phyloP scores from a whole-genome alignment of 2,329 filamentous ascomycete genomes.

The Knufia petricola region DNA sequence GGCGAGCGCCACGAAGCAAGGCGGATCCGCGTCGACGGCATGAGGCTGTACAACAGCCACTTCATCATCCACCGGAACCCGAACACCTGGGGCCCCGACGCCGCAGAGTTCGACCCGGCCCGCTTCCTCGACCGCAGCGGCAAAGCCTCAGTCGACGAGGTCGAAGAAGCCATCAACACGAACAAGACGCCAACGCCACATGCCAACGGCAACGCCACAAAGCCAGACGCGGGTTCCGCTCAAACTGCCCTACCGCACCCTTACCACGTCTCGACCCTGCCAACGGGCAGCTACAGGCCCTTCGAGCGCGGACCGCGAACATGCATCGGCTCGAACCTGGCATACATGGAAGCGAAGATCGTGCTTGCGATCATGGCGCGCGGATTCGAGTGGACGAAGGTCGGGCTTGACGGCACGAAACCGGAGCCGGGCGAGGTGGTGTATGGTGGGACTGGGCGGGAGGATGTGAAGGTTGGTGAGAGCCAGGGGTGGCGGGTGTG shows the following conservation, averaged over 20 bases:
- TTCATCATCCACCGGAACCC: slow-evolving; percentile 31
- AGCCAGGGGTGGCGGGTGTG: slow-evolving; percentile 13
- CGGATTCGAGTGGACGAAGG: slow-evolving; percentile 39
- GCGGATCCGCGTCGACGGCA: slow-evolving; percentile 14
- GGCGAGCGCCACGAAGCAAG: slow-evolving; percentile 13
- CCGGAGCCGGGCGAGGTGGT: background rate
- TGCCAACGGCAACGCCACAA: background rate
- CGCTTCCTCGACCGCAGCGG: slow-evolving; percentile 35
- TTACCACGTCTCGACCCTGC: slow-evolving; percentile 17
- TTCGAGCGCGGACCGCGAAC: slow-evolving; percentile 48
- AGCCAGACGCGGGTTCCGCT: background rate
- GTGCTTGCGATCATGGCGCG: slow-evolving; percentile 42
- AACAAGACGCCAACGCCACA: too few relatives aligned
- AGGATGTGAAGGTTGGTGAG: slow-evolving; percentile 11
- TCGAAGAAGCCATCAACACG: slow-evolving; percentile 4
- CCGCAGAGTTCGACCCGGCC: slow-evolving; percentile 37
- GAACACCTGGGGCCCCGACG: slow-evolving; percentile 36
- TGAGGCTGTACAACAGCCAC: slow-evolving; percentile 17
- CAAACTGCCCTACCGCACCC: slow-evolving; percentile 16
- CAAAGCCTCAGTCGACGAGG: background rate
- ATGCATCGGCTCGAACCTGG: slow-evolving; percentile 50
- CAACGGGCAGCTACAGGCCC: slow-evolving; percentile 42
- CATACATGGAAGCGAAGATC: slow-evolving; percentile 44
- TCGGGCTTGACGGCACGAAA: slow-evolving; percentile 13
- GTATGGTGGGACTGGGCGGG: slow-evolving; percentile 4